Evolutionary conservation across 257 asterid species (phyloP), one percentile per base, ranked within the genome.

Genomic region (Solanum sitiens): DNA sequence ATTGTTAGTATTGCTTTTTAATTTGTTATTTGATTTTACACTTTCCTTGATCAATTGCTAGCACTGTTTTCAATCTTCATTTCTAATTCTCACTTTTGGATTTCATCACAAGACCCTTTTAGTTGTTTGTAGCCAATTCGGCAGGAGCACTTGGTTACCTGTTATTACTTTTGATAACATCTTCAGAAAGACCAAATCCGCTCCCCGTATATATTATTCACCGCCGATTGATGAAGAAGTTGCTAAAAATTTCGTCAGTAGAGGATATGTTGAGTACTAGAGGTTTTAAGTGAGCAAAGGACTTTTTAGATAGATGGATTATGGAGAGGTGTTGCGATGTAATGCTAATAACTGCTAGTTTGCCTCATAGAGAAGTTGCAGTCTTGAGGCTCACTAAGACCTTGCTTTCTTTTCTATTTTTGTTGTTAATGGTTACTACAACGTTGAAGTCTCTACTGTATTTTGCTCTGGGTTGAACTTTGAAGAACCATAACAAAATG

Each of bases 201-300:
- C 90, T 76, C 93, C 93, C 35, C 83, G 93, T 40, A 91, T 91
- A 75, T 91, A 91, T 61, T 91, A 91, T 79, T 44, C 88, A 86
- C 91, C 90, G 12, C 88, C 89, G 88, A 86, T 90, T 32, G 91
- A 91, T 25, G 89, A 91, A 50, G 88, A 91, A 50, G 93, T 89
- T 40, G 88, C 88, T 7, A 73, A 40, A 63, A 91, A 89, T 87
- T 80, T 83, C 11, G 82, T 50, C 82, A 37, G 27, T 73, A 74
- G 30, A 73, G 32, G 82, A 37, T 30, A 74, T 74, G 30, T 18
- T 74, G 40, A 74, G 30, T 23, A 5, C 20, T 37, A 74, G 82
- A 74, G 47, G 27, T 74, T 74, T 35, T 37, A 18, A 74, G 50
- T 74, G 82, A 74, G 20, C 14, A 35, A 37, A 35, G 47, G 30